Percentiles rank a stretch among this genome's conserved stretches.
These are phyloP conservation scores for Ophiostoma angusticollis DNA, from an alignment of 2,329 filamentous ascomycete genomes.

Conservation along the genomic window DNA sequence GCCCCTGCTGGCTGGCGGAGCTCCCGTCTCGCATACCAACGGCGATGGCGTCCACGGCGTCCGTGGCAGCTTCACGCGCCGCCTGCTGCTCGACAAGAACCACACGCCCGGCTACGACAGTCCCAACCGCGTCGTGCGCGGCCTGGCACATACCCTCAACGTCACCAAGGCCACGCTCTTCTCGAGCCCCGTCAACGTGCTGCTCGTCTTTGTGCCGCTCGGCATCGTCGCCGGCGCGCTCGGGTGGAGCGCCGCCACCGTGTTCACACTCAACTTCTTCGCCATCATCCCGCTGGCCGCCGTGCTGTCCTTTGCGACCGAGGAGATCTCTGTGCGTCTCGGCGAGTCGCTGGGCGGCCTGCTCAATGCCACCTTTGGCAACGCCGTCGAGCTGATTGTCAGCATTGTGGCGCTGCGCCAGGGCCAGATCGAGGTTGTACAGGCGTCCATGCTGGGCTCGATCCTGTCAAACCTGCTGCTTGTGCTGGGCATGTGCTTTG, in stretches of 20 bases:
- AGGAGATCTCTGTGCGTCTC: slow-evolving; percentile 59
- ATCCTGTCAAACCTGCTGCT: slow-evolving; percentile 84
- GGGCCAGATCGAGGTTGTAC: slow-evolving; percentile 77
- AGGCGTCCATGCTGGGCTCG: slow-evolving; percentile 82
- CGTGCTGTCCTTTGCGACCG: slow-evolving; percentile 74
- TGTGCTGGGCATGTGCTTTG: slow-evolving; percentile 81
- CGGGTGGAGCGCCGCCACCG: slow-evolving; percentile 50
- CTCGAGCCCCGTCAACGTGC: slow-evolving; percentile 54
- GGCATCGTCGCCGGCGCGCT: slow-evolving; percentile 55
- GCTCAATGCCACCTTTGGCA: slow-evolving; percentile 66
- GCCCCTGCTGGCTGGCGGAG: slow-evolving; percentile 23
- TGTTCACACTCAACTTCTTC: slow-evolving; percentile 69
- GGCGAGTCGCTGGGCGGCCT: slow-evolving; percentile 63
- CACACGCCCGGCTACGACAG: slow-evolving; percentile 41
- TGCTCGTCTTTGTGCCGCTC: slow-evolving; percentile 60
- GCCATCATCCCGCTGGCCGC: slow-evolving; percentile 81
- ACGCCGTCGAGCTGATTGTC: slow-evolving; percentile 69
- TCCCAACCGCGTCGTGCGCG: slow-evolving; percentile 31
- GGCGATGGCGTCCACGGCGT: slow-evolving; percentile 1
- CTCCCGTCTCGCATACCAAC: not conserved
- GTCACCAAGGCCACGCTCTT: slow-evolving; percentile 43
- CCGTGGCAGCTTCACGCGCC: slow-evolving; percentile 16
- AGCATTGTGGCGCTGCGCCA: slow-evolving; percentile 81
- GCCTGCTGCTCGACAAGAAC: slow-evolving; percentile 31
- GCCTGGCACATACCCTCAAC: slow-evolving; percentile 38